A percentile compares a stretch with the other conserved stretches of the same genome.
These are phyloP conservation scores for Ettlia oleoabundans DNA, from an alignment of 139 green algal species.

Conservation along the genomic window DNA sequence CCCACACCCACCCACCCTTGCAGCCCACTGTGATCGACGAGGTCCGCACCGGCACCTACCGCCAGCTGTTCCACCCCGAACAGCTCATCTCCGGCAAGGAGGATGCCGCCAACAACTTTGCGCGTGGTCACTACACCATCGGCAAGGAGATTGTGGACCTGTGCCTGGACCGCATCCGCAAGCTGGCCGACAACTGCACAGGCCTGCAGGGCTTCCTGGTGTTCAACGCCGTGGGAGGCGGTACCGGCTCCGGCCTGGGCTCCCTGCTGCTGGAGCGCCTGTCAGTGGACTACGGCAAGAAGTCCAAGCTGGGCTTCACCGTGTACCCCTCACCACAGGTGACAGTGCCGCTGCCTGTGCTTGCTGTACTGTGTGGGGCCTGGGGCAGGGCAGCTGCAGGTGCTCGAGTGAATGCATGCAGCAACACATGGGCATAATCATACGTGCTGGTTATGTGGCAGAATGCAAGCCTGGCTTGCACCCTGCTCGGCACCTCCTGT, in stretches of 20 bases:
- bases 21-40: conserved; percentile 95
- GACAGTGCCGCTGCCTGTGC: not conserved
- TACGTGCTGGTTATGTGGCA: too few species aligned
- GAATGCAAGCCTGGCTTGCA: too few species aligned
- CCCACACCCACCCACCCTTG: too few species aligned
- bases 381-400: too few species aligned
- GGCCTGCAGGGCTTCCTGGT: conserved; percentile 97
- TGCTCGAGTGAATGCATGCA: too few species aligned
- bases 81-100: conserved; percentile 99
- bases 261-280: conserved; percentile 97
- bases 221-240: conserved; percentile 96
- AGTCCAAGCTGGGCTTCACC: conserved; percentile 99
- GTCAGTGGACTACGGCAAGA: conserved; percentile 99
- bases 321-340: conserved; percentile 94
- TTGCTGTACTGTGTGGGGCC: not conserved
- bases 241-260: conserved; percentile 95
- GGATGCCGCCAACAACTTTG: conserved; percentile 90
- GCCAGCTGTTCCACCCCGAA: conserved; percentile 98
- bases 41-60: conserved; percentile 95
- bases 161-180: conserved; percentile 94
- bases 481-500: too few species aligned
- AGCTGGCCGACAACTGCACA: conserved; percentile 97
- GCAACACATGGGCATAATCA: too few species aligned
- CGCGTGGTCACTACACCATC: conserved; percentile 92
- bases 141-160: conserved; percentile 98